These are phyloP conservation scores for Afroboletus lepidellus DNA, from an alignment of 1,284 basidiomycete species.

Conservation along the genomic window DNA sequence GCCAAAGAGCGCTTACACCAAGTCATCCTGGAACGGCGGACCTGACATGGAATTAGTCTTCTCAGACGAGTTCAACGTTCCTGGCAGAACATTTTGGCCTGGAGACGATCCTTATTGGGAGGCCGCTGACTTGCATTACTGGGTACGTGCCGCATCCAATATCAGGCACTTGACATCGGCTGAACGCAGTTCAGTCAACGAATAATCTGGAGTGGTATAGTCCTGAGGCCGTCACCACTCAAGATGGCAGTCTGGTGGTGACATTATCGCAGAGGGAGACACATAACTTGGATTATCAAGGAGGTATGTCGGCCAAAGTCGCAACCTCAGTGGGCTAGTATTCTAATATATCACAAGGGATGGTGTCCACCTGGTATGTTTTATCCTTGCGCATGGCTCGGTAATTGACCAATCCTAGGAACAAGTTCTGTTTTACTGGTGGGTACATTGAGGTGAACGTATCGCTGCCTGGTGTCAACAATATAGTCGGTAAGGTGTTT, in stretches of 20 bases:
- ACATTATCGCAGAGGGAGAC: constrained; percentile 52
- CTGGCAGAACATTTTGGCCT: constrained; percentile 70
- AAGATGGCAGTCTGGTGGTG: constrained; percentile 64
- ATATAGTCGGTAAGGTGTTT: constrained; percentile 45
- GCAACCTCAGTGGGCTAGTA: not conserved
- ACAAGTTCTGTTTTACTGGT: constrained; percentile 79
- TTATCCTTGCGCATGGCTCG: not conserved
- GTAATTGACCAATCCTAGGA: constrained; percentile 40
- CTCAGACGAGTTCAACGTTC: constrained; percentile 78
- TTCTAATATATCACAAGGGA: constrained; percentile 32
- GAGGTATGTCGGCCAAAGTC: constrained; percentile 37
- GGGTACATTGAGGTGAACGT: constrained; percentile 63
- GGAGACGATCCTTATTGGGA: constrained; percentile 77
- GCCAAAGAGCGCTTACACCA: constrained; percentile 51
- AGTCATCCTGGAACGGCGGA: constrained; percentile 49
- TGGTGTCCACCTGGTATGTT: constrained; percentile 36
- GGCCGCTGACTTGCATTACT: constrained; percentile 57
- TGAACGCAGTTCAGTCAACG: constrained; percentile 39
- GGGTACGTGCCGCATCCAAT: constrained; percentile 41
- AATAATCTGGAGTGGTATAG: constrained; percentile 69
- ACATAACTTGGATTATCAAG: constrained; percentile 62
- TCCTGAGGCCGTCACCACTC: constrained; percentile 64
- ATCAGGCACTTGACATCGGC: constrained; percentile 41
- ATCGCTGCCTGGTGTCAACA: constrained; percentile 63
- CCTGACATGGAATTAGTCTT: constrained; percentile 58